Evolutionary conservation across 768 basidiomycete genomes (phyloP).

Genomic region (Boletus insuetus): DNA sequence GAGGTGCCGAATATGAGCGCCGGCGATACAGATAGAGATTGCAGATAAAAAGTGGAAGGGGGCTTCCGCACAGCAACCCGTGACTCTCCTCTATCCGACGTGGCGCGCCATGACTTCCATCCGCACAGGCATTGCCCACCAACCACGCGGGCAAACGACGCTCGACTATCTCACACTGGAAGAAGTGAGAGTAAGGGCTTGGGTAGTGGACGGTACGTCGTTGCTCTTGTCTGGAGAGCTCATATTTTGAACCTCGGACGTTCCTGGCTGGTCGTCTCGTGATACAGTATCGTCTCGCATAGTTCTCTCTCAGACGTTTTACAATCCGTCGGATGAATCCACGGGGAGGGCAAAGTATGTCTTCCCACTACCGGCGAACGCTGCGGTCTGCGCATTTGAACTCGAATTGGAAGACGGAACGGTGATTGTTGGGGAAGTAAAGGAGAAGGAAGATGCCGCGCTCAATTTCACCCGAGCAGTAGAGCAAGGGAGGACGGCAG

Average conservation of each 20-base stretch:
- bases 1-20: conserved; percentile 1
- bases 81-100: neutral
- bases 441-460: conserved; percentile 46
- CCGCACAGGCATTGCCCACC: conserved; percentile 32
- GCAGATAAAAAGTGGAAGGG: conserved; percentile 9
- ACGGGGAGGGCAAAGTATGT: conserved; percentile 51
- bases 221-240: neutral
- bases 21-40: conserved; percentile 4
- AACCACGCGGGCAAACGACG: conserved; percentile 17
- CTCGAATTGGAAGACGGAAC: conserved; percentile 45
- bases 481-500: conserved; percentile 39
- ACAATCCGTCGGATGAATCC: conserved; percentile 34
- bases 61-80: conserved; percentile 3
- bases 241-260: neutral
- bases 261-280: neutral
- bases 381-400: conserved; percentile 54
- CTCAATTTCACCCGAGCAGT: conserved; percentile 41
- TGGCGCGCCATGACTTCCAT: conserved; percentile 11
- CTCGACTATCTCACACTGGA: conserved; percentile 40
- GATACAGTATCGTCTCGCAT: conserved; percentile 43
- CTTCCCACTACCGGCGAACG: conserved; percentile 57
- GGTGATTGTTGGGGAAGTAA: conserved; percentile 42
- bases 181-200: conserved; percentile 38
- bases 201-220: conserved; percentile 43
- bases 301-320: conserved; percentile 39